Percentiles rank a stretch among this genome's conserved stretches.
Evolutionary conservation across 345 rosid genomes (phyloP).

Genomic region (Xanthoceras sorbifolium): DNA sequence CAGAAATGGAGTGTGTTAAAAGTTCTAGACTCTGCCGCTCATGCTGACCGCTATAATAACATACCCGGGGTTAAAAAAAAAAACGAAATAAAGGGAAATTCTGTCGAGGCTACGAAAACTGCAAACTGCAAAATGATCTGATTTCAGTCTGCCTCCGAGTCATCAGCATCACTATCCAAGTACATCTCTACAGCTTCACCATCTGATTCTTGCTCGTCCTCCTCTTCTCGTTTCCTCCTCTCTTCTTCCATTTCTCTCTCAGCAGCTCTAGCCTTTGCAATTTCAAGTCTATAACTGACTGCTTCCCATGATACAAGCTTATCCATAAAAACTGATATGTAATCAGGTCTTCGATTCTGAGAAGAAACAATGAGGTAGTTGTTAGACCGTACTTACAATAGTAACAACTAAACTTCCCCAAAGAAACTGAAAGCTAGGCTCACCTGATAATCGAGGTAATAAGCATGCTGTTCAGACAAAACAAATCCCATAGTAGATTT

Average conservation of each 20-base stretch:
- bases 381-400: neutral
- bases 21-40: neutral
- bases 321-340: conserved; percentile 64
- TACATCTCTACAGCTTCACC: conserved; percentile 34
- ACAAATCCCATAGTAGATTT: conserved; percentile 13
- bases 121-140: neutral
- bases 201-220: conserved; percentile 25
- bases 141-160: conserved; percentile 46
- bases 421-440: conserved; percentile 13
- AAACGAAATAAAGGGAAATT: neutral
- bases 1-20: neutral
- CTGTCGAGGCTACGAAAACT: neutral
- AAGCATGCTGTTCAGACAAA: conserved; percentile 72
- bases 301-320: conserved; percentile 93
- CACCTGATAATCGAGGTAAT: conserved; percentile 95
- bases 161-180: conserved; percentile 45
- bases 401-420: neutral
- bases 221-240: conserved; percentile 40
- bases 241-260: conserved; percentile 69
- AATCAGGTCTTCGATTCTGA: conserved; percentile 73
- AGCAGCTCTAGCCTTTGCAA: conserved; percentile 58
- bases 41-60: neutral
- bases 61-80: neutral
- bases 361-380: neutral
- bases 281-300: conserved; percentile 66